phyloP scores from a whole-genome alignment of 805 yeast species.

The Yamadazyma sp. region DNA sequence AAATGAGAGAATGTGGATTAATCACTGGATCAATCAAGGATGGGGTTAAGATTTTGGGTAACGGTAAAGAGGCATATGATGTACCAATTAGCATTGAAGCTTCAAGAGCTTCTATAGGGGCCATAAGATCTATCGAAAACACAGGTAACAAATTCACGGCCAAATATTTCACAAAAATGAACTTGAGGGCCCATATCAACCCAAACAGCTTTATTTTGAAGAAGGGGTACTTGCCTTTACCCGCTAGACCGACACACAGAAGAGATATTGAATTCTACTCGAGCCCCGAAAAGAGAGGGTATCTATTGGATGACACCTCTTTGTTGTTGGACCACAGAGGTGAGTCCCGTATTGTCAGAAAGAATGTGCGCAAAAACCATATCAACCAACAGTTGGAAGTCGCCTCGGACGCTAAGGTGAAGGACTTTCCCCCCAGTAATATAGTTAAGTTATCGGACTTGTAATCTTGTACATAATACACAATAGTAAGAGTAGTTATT shows the following conservation, averaged over 20 bases:
- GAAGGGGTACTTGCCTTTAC: conserved; percentile 78
- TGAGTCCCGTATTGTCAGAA: conserved; percentile 18
- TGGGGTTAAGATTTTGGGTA: conserved; percentile 81
- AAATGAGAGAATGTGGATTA: conserved; percentile 73
- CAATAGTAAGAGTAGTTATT: no score
- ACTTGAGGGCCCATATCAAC: conserved; percentile 70
- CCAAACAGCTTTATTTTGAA: conserved; percentile 69
- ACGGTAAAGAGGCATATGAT: conserved; percentile 50
- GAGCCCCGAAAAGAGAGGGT: conserved; percentile 71
- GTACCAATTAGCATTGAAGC: conserved; percentile 78
- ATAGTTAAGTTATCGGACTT: conserved; percentile 22
- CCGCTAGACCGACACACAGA: conserved; percentile 81
- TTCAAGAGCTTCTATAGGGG: conserved; percentile 71
- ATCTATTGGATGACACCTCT: conserved; percentile 48
- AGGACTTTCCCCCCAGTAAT: conserved; percentile 18
- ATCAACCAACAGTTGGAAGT: conserved; percentile 36
- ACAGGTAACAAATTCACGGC: conserved; percentile 77
- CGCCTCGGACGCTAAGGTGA: conserved; percentile 23
- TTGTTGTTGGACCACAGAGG: conserved; percentile 39
- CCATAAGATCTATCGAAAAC: conserved; percentile 69
- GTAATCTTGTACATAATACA: conserved; percentile 15
- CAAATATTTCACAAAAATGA: conserved; percentile 59
- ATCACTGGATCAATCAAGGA: conserved; percentile 68
- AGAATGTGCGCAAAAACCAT: conserved; percentile 30
- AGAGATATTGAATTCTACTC: conserved; percentile 80